Conservation (phyloP, 495 filamentous ascomycete genomes). For the Barbatosphaeria neglecta region DNA sequence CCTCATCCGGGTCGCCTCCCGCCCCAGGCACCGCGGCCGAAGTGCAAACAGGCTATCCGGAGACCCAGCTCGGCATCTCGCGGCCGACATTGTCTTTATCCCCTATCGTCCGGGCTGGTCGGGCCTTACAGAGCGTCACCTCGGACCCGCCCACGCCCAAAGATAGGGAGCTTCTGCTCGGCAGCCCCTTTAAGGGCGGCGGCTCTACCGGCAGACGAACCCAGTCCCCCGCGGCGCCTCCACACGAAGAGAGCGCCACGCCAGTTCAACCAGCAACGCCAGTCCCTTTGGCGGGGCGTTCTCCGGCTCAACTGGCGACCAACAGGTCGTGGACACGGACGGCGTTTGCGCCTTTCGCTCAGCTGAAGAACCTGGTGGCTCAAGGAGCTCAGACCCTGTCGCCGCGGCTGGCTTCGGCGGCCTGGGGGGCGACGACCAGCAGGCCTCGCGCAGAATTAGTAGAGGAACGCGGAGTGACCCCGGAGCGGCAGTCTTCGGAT, state of each 20-base stretch:
- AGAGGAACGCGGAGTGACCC: no score
- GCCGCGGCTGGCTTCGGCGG: constrained; percentile 4
- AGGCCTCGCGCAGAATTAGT: no score
- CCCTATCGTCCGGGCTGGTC: constrained; percentile 39
- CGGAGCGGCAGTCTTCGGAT: no score
- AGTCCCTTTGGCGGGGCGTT: neutral
- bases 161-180: constrained; percentile 27
- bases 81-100: constrained; percentile 38
- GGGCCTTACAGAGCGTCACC: constrained; percentile 37
- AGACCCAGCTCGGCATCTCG: constrained; percentile 7
- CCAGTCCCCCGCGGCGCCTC: constrained; percentile 14
- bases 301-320: neutral
- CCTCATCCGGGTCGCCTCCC: neutral
- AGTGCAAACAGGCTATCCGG: neutral
- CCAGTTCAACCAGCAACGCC: constrained; percentile 1
- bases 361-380: constrained; percentile 14
- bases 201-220: constrained; percentile 22
- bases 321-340: constrained; percentile 11
- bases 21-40: neutral
- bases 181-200: constrained; percentile 44
- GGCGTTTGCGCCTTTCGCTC: constrained; percentile 9
- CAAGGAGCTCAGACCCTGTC: constrained; percentile 15
- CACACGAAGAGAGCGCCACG: neutral
- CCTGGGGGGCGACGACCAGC: neutral
- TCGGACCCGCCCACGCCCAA: constrained; percentile 40